Evolutionary conservation across 2,329 filamentous ascomycete species (phyloP), one percentile per base, ranked within the genome.

Genomic region (Stemphylium vesicarium): DNA sequence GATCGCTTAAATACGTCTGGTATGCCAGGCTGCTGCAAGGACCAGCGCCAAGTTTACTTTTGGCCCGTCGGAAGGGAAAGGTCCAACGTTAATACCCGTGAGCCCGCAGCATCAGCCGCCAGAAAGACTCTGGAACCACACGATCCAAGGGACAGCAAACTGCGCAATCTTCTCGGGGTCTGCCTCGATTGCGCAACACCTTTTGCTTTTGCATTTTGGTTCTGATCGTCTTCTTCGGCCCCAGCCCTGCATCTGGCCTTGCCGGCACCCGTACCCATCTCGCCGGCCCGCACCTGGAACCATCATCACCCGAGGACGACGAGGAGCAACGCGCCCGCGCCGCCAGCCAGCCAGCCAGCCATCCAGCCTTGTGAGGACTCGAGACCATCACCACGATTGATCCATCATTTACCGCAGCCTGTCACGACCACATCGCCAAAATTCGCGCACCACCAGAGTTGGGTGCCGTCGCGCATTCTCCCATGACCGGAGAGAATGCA

Each of bases 401-500:
- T 16, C 22, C n/a, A 16, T 16, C 15, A 16, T 10, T 4, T 29
- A 24, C 37, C 4, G 10, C 32, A 35, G 12, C 20, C 39, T 29
- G 37, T 29, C 37, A 13, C 11, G 12, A 36, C 31, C 42, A 12
- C 51, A 59, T 63, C 68, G 69, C 66, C 70, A 74, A 68, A 57
- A 72, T 72, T 69, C 59, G 55, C 43, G 57, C 63, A 53, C 62
- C 62, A 48, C 55, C 62, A 41, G 57, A 60, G 32, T 50, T 51
- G 38, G 56, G 67, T 62, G 63, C 65, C 36, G 66, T 65, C 60
- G 66, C 70, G 54, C 61, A 54, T 39, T 58, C 66, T 57, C 59
- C 59, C 16, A 60, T 56, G 45, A 51, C 58, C 35, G 56, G 59
- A 44, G 62, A 63, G 60, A 62, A 60, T 56, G 59, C 60, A 55